phyloP scores from a whole-genome alignment of 176 grass and related monocot species.

The Hsuehochloa calcarea region DNA sequence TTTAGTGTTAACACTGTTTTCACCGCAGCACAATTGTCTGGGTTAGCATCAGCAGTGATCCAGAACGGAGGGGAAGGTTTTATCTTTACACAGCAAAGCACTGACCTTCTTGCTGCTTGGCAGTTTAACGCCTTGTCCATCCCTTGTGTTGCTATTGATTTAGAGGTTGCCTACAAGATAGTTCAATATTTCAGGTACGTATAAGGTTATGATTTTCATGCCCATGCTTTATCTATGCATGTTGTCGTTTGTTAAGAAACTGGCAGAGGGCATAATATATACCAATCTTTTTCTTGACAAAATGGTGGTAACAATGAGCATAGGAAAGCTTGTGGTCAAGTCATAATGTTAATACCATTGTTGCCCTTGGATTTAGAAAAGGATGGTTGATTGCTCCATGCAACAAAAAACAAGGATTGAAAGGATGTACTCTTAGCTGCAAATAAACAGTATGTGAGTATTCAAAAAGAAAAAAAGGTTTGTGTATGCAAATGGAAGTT shows the following conservation, averaged over 20 bases:
- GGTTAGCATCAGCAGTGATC: background rate
- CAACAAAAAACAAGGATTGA: no score
- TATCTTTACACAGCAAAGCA: constrained; percentile 37
- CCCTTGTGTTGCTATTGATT: constrained; percentile 36
- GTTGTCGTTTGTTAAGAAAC: background rate
- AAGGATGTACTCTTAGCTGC: no score
- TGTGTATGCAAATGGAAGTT: no score
- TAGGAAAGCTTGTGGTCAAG: background rate
- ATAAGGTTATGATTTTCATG: background rate
- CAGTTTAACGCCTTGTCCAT: background rate
- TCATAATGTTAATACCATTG: background rate
- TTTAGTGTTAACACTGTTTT: background rate
- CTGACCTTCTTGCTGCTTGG: background rate
- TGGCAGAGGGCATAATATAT: background rate
- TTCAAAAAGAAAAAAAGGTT: no score
- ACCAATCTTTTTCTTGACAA: background rate
- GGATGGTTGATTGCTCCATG: background rate
- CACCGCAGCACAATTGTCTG: no score
- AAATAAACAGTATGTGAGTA: no score
- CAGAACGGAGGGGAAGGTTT: constrained; percentile 30
- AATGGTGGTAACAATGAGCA: background rate
- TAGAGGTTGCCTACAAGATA: constrained; percentile 33
- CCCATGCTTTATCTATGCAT: background rate
- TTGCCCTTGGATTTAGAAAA: background rate
- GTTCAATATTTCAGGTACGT: background rate